Percentiles rank a stretch among this genome's conserved stretches.
Evolutionary conservation across 495 filamentous ascomycete genomes (phyloP).

Genomic region (Aspergillus homomorphus): DNA sequence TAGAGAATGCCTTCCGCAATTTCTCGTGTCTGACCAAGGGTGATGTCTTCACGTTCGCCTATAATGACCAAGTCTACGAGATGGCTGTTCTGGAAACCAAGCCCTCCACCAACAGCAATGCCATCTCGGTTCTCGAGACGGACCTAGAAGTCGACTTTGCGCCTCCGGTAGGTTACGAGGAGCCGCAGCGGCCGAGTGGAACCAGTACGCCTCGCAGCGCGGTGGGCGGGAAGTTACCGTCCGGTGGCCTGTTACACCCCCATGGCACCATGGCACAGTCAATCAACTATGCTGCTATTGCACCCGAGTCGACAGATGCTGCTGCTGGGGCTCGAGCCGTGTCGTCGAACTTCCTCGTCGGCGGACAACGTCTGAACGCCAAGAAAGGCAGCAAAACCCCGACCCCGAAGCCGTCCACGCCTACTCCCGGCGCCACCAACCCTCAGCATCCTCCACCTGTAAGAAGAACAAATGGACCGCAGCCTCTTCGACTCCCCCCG

Average conservation of each 20-base stretch:
- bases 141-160: conserved; percentile 96
- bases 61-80: conserved; percentile 89
- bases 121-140: conserved; percentile 90
- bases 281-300: conserved; percentile 95
- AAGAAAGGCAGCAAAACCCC: conserved; percentile 78
- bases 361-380: conserved; percentile 72
- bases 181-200: conserved; percentile 61
- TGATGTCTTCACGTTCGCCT: conserved; percentile 90
- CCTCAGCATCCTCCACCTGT: conserved; percentile 41
- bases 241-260: conserved; percentile 69
- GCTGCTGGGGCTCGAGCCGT: conserved; percentile 58
- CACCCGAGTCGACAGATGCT: conserved; percentile 66
- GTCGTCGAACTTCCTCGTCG: conserved; percentile 72
- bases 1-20: conserved; percentile 92
- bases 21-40: conserved; percentile 89
- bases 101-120: conserved; percentile 69
- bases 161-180: conserved; percentile 87
- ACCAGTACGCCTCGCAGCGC: conserved; percentile 68
- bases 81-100: conserved; percentile 92
- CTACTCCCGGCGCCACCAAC: conserved; percentile 66
- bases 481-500: conserved; percentile 78
- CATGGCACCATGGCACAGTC: conserved; percentile 94
- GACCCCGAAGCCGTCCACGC: conserved; percentile 78
- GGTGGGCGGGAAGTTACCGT: conserved; percentile 53
- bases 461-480: conserved; percentile 69